Evolutionary conservation across 2,329 filamentous ascomycete species (phyloP), one percentile per base, ranked within the genome.

Genomic region (Exophiala bonariae): DNA sequence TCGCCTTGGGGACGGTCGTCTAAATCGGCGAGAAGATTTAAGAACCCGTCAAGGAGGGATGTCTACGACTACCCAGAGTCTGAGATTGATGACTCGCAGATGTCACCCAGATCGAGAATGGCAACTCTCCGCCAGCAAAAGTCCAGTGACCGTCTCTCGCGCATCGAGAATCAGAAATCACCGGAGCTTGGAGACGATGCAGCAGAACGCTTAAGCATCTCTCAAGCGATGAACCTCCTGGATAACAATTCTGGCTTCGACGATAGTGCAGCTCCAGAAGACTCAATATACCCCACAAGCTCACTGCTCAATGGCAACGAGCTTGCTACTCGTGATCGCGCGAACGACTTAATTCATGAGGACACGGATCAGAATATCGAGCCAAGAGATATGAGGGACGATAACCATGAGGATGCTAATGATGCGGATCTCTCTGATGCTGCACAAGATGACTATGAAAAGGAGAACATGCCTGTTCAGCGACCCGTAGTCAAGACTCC

Each of bases 41-140:
- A 54, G 16, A 41, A 28, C 9, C 19, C 43, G 11, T 14, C 31
- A 33, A 42, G 53, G 10, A 26, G 26, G 4, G 44, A 55, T 38
- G 20, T 48, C 9, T 57, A 54, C 35, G 55, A 53, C 38, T 46
- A 40, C n/a, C 52, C 53, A 3, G 52, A 52, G 26, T 59, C 57
- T 18, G 57, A 59, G 18, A 59, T 59, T 18, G 57, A 59, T 31
- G 57, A 59, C 30, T 56, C 54, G 3, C 57, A 59, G 28, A 58
- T 59, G 57, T 57, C 56, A 36, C 56, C 56, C 13, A 41, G 52
- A 19, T 57, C 54, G 18, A 49, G 44, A 41, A 45, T 46, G 42
- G 42, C 42, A 35, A 44, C 33, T 26, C 41, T 47, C 8, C 35
- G 43, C 20, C 35, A 31, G 8, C 4, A 32, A 34, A 48, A 31